These are phyloP conservation scores for Aspergillus bombycis DNA, from an alignment of 2,329 filamentous ascomycete species.

Conservation along the genomic window DNA sequence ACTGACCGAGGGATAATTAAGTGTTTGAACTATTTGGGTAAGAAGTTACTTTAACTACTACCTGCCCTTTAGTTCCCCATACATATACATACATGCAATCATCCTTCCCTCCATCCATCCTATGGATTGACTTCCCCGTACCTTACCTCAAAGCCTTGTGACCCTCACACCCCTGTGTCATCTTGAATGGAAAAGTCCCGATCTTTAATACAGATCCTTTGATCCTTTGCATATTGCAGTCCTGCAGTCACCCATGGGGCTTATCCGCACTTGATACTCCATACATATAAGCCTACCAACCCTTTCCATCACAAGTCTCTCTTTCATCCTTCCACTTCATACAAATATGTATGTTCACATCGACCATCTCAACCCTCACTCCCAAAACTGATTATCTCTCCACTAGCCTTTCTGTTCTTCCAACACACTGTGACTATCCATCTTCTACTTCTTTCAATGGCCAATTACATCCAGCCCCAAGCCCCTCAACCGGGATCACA, in stretches of 20 bases:
- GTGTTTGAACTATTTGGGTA: conserved; percentile 2
- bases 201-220: conserved; percentile 21
- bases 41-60: not conserved
- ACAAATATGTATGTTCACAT: conserved; percentile 18
- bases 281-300: conserved; percentile 19
- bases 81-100: not conserved
- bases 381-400: conserved; percentile 16
- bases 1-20: conserved; percentile 2
- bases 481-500: conserved; percentile 30
- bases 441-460: conserved; percentile 30
- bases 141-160: conserved; percentile 27
- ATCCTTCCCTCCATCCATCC: not conserved
- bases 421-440: conserved; percentile 4
- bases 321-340: conserved; percentile 4
- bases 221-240: conserved; percentile 22
- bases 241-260: conserved; percentile 26
- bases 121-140: conserved; percentile 16
- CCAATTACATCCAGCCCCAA: conserved; percentile 33
- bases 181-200: conserved; percentile 23
- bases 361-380: conserved; percentile 5
- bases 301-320: conserved; percentile 4
- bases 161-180: conserved; percentile 27
- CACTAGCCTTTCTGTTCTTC: not conserved
- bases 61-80: not conserved
- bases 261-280: conserved; percentile 21